Evolutionary conservation across 805 yeast genomes (phyloP), one percentile per base, ranked within the genome.

Genomic region (Priceomyces fermenticarens): DNA sequence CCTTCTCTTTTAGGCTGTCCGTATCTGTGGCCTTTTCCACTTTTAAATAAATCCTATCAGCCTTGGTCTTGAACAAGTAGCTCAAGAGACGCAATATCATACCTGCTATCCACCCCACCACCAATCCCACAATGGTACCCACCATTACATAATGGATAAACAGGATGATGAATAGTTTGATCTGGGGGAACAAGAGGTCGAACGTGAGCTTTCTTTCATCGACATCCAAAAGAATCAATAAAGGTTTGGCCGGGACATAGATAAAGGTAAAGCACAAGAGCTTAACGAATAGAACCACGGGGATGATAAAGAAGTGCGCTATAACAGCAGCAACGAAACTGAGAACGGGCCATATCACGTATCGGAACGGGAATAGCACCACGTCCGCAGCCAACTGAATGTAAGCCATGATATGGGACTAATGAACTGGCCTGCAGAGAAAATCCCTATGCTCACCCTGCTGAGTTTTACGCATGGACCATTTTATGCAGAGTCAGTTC

Each of bases 91-190:
- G 28, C 14, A 43, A 34, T 34, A 39, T 36, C 9, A 39, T 12
- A 2, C 46, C 46, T 2, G 46, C 36, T 10, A 43, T 13, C 15
- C 30, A 17, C 4, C 46, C 46, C 10, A 37, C 41, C 11, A 40
- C 15, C 1, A 31, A 13, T 7, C 46, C 46, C 23, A 43, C 41
- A 12, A 43, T 33, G 3, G 36, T 12, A 14, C 41, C 43, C 17
- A 40, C 46, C 43, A 43, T 37, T 9, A 33, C 23, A 31, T 40
- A 43, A 28, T 43, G 46, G 14, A 28, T 34, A 3, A 43, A 30
- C 13, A 29, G 29, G 8, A 34, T 33, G 10, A 36, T 11, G 30
- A 43, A 43, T 23, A 36, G 30, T 27, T 16, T 34, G 4, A 40
- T 7, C 10, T 43, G 41, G 5, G 35, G 30, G 7, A 39, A 14